Percentiles rank a stretch among this genome's conserved stretches.
Evolutionary conservation across 1,284 basidiomycete genomes (phyloP).

Genomic region (Cryptococcus maquisensis): DNA sequence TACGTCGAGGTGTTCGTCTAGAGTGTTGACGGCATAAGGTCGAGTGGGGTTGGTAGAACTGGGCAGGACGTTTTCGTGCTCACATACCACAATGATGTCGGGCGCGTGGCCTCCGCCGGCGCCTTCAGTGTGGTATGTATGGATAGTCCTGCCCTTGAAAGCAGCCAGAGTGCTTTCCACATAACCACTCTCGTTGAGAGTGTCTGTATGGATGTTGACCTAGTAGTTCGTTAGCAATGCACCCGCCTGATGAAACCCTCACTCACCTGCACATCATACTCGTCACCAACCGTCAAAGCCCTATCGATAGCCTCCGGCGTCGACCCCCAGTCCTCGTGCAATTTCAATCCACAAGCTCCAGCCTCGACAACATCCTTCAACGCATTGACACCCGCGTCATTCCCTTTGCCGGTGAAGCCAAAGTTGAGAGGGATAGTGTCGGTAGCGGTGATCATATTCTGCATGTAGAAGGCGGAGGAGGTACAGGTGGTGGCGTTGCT

Average conservation of each 20-base stretch:
- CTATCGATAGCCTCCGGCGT: constrained; percentile 81
- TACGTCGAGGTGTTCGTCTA: constrained; percentile 96
- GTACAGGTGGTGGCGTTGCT: constrained; percentile 95
- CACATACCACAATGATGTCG: constrained; percentile 95
- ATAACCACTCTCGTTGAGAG: constrained; percentile 82
- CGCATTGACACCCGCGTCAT: constrained; percentile 68
- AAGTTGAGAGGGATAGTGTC: constrained; percentile 89
- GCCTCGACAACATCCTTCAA: constrained; percentile 81
- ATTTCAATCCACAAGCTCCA: constrained; percentile 85
- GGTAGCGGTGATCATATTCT: constrained; percentile 80
- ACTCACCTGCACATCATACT: constrained; percentile 86
- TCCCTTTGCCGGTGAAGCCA: constrained; percentile 89
- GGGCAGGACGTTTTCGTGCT: constrained; percentile 85
- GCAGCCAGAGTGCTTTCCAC: constrained; percentile 76
- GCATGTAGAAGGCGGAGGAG: constrained; percentile 78
- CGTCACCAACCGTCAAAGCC: constrained; percentile 76
- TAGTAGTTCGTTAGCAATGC: constrained; percentile 32
- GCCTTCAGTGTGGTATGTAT: constrained; percentile 96
- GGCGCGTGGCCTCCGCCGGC: constrained; percentile 96
- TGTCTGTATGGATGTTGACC: constrained; percentile 97
- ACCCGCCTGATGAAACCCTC: background rate
- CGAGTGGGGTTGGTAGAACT: constrained; percentile 96
- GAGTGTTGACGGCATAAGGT: constrained; percentile 85
- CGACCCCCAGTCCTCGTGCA: constrained; percentile 98
- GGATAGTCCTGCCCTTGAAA: constrained; percentile 87